Evolutionary conservation across 2,329 filamentous ascomycete species (phyloP), one percentile per base, ranked within the genome.

Genomic region (Pseudopyricularia javanii): DNA sequence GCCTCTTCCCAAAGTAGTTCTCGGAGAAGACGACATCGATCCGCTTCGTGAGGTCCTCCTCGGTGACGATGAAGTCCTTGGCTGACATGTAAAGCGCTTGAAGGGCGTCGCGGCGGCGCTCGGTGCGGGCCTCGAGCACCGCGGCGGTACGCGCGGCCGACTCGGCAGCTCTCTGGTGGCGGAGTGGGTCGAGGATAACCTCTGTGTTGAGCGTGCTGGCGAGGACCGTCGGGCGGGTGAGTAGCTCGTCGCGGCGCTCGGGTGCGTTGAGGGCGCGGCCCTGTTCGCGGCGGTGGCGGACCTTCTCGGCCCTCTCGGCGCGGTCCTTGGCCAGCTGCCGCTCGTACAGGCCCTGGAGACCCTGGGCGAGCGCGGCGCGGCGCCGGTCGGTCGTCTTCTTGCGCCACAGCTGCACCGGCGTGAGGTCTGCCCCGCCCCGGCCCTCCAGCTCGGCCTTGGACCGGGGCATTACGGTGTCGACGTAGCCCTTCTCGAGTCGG

Each of bases 61-160:
- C 90, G 24, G 78, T 83, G 17, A 89, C 83, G 64, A 98, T 96
- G 70, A 97, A 98, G 37, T 80, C 74, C 26, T 86, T 80, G 5
- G 93, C 90, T 60, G 90, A 86, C 71, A 93, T 86, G 70, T 98
- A 98, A 12, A 98, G 78, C 54, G 88, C 83, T 68, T 95, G 88
- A 30, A 98, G 70, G 15, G 84, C 78, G 58, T 91, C 81, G 56
- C 79, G 75, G 50, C 86, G 79, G 52, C 76, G 74, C 54, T 82
- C 75, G 45, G 74, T 72, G 63, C 82, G 82, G 52, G 71, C 66
- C 9, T 68, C 69, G 32, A 73, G 66, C 43, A 75, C 66, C 14
- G 70, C 68, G 14, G 67, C 66, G 14, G 73, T 71, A 47, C 67
- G 69, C 35, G 55, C 61, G 4, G 63, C 66, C 49, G 72, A 72